phyloP scores from a whole-genome alignment of 2,329 filamentous ascomycete species.

The Aureobasidium subglaciale region DNA sequence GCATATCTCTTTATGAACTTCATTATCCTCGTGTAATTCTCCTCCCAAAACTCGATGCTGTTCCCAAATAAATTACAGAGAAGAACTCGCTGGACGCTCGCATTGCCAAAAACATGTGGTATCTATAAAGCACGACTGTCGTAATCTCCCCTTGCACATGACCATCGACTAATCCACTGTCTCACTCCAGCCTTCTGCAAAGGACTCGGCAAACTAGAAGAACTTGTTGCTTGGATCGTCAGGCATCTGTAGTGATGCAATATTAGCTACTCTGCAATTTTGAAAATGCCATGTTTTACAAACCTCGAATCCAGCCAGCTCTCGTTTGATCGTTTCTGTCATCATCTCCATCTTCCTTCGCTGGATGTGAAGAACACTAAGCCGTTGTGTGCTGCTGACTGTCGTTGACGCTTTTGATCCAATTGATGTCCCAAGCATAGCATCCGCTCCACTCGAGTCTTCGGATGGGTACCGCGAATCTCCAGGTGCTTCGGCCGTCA shows the following conservation, averaged over 20 bases:
- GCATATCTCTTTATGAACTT: no score
- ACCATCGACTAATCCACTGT: no score
- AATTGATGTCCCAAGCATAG: slow-evolving; percentile 14
- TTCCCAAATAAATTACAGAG: background rate
- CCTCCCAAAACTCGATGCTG: no score
- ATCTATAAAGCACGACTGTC: background rate
- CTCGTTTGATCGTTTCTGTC: slow-evolving; percentile 35
- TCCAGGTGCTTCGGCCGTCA: slow-evolving; percentile 37
- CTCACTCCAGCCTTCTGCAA: background rate
- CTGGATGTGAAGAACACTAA: slow-evolving; percentile 41
- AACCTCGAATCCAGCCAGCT: slow-evolving; percentile 40
- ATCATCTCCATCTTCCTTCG: slow-evolving; percentile 42
- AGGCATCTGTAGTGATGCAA: slow-evolving; percentile 36
- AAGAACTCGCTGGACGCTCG: background rate
- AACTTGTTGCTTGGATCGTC: slow-evolving; percentile 29
- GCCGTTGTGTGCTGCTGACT: slow-evolving; percentile 30
- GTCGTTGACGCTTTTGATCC: slow-evolving; percentile 24
- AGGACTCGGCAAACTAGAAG: slow-evolving; percentile 21
- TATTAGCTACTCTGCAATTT: background rate
- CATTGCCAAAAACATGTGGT: background rate
- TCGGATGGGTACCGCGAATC: slow-evolving; percentile 33
- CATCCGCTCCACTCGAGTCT: background rate
- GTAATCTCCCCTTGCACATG: no score
- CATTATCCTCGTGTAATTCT: no score
- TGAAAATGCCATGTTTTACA: slow-evolving; percentile 19